Base-by-base conservation (phyloP, 1,139 yeast species). In the Magnusiomyces suaveolens region DNA sequence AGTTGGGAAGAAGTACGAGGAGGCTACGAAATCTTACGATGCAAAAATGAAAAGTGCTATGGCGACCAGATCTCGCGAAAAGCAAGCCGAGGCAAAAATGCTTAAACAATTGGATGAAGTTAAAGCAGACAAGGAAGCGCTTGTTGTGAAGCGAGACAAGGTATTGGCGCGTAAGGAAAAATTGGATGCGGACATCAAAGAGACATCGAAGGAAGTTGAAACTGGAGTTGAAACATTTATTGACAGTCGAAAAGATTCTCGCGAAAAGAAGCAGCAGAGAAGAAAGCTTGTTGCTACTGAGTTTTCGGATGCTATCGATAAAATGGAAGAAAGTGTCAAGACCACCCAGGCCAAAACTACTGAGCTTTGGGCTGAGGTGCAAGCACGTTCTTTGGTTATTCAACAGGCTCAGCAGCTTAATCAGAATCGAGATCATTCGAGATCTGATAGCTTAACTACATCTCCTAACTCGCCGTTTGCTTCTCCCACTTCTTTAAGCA, bases 271-370 rank as follows among this genome's bases (percentile, higher is more conserved):
- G 25, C 54, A 58, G 26, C 53, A 54, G 43, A 58, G 65, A 8
- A 52, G 66, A 21, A 56, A 46, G 24, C 56, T 58, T n/a, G 57
- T 67, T 43, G 65, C 63, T 53, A 65, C 61, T 6, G 73, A 69
- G 60, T 69, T 69, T 55, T 64, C 71, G 26, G 60, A 60, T 36
- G 66, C 71, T 4, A 69, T 69, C 46, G 60, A 64, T 18, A 66
- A 68, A 55, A 66, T 69, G 67, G 72, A 69, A 46, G 66, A 66
- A 33, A 62, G 62, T 3, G 55, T 53, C 43, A 57, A 54, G 20
- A 58, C 57, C 44, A 63, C 64, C 2, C 46, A 51, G 8, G 46
- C 41, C 16, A 6, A 38, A 18, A 38, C 41, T 3, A 3, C 41
- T 3, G 41, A 38, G 18, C 6, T 38, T 38, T 38, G 41, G 41